phyloP scores from a whole-genome alignment of 2,329 filamentous ascomycete species.

The Trichophyton equinum region DNA sequence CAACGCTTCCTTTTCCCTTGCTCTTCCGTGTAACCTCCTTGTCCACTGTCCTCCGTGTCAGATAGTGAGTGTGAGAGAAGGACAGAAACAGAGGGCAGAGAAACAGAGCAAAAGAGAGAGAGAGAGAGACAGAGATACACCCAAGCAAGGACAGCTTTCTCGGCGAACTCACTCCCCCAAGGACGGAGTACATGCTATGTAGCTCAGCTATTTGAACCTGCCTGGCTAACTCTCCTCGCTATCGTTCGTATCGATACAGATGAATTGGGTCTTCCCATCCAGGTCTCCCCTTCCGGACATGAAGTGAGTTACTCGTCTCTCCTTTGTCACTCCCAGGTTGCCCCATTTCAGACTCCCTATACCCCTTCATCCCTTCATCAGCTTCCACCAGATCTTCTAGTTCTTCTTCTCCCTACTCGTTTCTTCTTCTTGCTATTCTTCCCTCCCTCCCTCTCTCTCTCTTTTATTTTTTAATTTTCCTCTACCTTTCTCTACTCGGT shows the following conservation, averaged over 20 bases:
- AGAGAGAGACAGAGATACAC: not conserved
- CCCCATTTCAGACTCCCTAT: not conserved
- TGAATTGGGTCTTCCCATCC: conserved; percentile 16
- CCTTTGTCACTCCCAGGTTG: conserved; percentile 3
- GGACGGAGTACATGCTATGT: not conserved
- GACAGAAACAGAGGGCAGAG: not conserved
- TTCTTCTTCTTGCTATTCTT: not conserved
- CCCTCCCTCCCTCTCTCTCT: not conserved
- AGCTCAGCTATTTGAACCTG: not conserved
- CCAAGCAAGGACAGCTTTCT: not conserved
- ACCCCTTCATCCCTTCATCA: not conserved
- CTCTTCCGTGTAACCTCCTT: not conserved
- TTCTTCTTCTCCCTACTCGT: not conserved
- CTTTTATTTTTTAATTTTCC: not conserved
- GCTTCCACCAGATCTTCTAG: not conserved
- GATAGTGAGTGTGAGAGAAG: not conserved
- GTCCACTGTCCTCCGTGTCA: not conserved
- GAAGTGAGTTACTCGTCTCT: conserved; percentile 14
- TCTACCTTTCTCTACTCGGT: conserved; percentile 7
- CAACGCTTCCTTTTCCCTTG: conserved; percentile 2
- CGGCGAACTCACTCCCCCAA: not conserved
- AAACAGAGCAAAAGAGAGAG: not conserved
- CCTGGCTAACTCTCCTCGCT: conserved; percentile 13
- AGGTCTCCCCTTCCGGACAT: conserved; percentile 16
- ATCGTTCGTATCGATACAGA: conserved; percentile 15